Evolutionary conservation across 73 alveolate species (phyloP).

Genomic region (Paramecium bursaria): DNA sequence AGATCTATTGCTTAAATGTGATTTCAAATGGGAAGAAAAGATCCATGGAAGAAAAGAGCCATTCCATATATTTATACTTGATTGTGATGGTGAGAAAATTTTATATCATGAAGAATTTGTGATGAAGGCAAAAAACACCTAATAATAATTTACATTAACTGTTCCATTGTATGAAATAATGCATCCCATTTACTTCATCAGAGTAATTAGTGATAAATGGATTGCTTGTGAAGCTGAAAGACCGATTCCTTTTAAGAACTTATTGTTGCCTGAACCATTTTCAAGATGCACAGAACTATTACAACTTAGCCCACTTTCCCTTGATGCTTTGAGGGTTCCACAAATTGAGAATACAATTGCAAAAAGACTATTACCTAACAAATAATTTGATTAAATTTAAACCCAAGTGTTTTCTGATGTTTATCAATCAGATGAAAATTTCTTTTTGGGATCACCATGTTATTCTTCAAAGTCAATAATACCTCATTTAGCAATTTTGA

Average conservation of each 20-base stretch:
- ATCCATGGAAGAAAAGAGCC: conserved; percentile 97
- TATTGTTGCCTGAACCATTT: conserved; percentile 98
- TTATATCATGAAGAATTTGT: conserved; percentile 95
- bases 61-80: conserved; percentile 98
- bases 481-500: conserved; percentile 90
- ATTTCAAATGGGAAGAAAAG: conserved; percentile 98
- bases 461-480: conserved; percentile 85
- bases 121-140: conserved; percentile 84
- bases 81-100: conserved; percentile 97
- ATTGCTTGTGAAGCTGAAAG: conserved; percentile 90
- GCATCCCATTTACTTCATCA: conserved; percentile 98
- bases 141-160: conserved; percentile 89
- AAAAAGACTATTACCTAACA: conserved; percentile 68
- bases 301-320: conserved; percentile 60
- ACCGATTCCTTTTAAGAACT: conserved; percentile 96
- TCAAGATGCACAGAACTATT: conserved; percentile 79
- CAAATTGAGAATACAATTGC: conserved; percentile 68
- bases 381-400: conserved; percentile 87
- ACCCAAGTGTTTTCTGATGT: conserved; percentile 89
- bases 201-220: conserved; percentile 96
- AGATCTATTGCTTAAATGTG: conserved; percentile 93
- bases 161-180: conserved; percentile 98
- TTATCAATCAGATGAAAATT: conserved; percentile 87
- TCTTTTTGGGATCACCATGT: conserved; percentile 94
- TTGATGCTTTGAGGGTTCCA: conserved; percentile 63